Evolutionary conservation across 2,329 filamentous ascomycete species (phyloP).

Genomic region (Harringtonia lauricola): DNA sequence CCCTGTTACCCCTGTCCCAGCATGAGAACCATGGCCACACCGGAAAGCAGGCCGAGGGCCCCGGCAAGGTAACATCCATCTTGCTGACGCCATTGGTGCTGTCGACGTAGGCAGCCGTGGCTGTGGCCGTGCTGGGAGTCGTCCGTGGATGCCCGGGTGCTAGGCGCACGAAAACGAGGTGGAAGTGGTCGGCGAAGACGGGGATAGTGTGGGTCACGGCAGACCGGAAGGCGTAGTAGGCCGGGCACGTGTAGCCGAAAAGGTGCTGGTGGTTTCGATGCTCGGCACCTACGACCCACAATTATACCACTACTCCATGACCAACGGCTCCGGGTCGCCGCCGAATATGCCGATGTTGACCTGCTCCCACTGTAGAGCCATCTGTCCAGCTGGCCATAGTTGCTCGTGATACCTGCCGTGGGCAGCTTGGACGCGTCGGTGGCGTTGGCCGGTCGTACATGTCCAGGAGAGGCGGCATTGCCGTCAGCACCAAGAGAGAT

Average conservation of each 20-base stretch:
- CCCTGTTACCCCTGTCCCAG: no score
- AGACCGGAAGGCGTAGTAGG: neutral
- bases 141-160: no score
- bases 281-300: no score
- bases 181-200: constrained; percentile 4
- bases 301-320: no score
- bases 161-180: constrained; percentile 5
- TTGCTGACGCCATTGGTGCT: no score
- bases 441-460: neutral
- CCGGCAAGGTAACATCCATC: no score
- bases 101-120: no score
- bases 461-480: neutral
- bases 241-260: constrained; percentile 1
- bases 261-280: constrained; percentile 16
- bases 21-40: no score
- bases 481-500: no score
- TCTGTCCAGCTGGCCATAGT: neutral
- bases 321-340: neutral
- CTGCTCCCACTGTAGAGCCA: constrained; percentile 2
- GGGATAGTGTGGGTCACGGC: neutral
- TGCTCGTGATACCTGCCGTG: neutral
- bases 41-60: no score
- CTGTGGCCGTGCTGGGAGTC: no score
- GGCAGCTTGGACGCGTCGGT: neutral
- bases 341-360: constrained; percentile 1